Base-by-base conservation (phyloP, 2,329 filamentous ascomycete species). In the Emergomyces orientalis region DNA sequence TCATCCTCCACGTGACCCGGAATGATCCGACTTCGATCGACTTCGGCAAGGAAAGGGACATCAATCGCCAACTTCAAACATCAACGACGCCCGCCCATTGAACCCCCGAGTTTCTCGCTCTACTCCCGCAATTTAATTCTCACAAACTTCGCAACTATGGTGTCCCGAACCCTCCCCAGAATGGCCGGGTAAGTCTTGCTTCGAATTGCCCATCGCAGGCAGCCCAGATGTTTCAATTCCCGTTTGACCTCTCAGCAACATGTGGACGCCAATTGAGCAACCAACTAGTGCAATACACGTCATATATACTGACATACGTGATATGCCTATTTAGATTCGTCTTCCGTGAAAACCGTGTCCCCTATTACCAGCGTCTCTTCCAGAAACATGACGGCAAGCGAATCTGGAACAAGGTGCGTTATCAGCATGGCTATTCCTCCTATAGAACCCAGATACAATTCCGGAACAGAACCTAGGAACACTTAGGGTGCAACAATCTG, bases 261-360 rank as follows among this genome's bases (percentile, higher is more conserved):
- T 34, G 30, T 8, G 30, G 54, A 56, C 11, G 13, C 32, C 54
- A 39, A 41, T 56, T 39, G 32, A 56, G 13, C 32, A 17, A 25
- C 22, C n/a, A 22, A 14, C 54, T n/a, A 25, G 51, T 54, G 25
- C 30, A 34, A n/a, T 56, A 56, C 41, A 39, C 8, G n/a, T n/a
- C 3, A 19, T 41, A 39, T 17, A 43, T 66, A 41, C 70, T 75
- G 63, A 75, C 47, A 59, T 9, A 25, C 22, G 11, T 45, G 41
- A 37, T 49, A 27, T 27, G 19, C 11, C 43, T 49, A 8, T 64
- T 54, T 67, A 81, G 81, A 66, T 80, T 79, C 68, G 72, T 88
- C 72, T 81, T 82, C 80, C 86, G 86, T 75, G 80, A 84, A 76
- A 88, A 88, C 81, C 81, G 83, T 70, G 86, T 88, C 67, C 84